Evolutionary conservation across 2,329 filamentous ascomycete genomes (phyloP).

Genomic region (Xylaria digitata): DNA sequence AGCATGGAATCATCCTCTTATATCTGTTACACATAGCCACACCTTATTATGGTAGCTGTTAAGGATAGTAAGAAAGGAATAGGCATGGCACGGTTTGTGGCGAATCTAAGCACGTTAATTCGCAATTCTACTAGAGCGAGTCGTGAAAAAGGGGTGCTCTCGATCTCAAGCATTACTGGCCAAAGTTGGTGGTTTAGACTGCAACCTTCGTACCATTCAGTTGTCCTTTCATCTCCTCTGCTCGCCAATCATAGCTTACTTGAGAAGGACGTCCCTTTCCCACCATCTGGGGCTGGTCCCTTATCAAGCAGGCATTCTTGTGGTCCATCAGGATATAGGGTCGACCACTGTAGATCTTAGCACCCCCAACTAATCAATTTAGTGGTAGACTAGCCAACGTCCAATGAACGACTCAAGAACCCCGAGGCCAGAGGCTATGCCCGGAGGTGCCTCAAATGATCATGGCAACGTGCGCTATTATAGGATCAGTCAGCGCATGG

Average conservation of each 20-base stretch:
- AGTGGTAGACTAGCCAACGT: not conserved
- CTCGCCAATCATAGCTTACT: constrained; percentile 24
- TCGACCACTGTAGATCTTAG: constrained; percentile 21
- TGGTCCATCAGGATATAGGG: not conserved
- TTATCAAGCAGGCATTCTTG: constrained; percentile 9
- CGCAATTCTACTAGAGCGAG: not conserved
- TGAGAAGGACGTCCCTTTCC: constrained; percentile 21
- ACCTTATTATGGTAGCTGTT: not conserved
- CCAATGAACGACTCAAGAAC: constrained; percentile 21
- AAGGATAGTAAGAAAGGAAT: not conserved
- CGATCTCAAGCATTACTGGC: constrained; percentile 4
- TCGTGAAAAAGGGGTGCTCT: constrained; percentile 7
- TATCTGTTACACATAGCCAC: constrained; percentile 10
- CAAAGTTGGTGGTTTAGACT: not conserved
- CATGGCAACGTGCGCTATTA: constrained; percentile 18
- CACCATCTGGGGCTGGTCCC: constrained; percentile 2
- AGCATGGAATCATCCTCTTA: constrained; percentile 9
- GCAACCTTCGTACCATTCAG: not conserved
- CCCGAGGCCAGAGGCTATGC: not conserved
- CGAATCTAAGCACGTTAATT: not conserved
- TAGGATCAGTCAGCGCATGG: constrained; percentile 6
- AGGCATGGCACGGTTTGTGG: constrained; percentile 8
- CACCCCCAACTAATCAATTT: constrained; percentile 19
- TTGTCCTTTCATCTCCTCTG: constrained; percentile 15
- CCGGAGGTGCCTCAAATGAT: not conserved